These are phyloP conservation scores for Naematelia encephala DNA, from an alignment of 768 basidiomycete genomes.

Conservation along the genomic window DNA sequence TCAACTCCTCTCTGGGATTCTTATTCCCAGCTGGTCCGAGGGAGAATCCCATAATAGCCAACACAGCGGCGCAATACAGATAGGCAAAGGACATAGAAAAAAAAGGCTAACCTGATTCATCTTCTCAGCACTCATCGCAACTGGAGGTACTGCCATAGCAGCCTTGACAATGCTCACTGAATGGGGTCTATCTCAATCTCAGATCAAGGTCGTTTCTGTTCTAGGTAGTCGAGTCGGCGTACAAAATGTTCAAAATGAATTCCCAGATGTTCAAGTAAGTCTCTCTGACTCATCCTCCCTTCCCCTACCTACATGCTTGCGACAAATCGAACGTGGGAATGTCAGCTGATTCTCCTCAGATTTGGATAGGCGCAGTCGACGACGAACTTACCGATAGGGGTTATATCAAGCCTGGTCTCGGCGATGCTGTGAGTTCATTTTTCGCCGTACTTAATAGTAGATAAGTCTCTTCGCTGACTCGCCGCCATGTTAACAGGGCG, in stretches of 20 bases:
- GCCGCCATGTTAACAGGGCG: slow-evolving; percentile 58
- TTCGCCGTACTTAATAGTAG: neutral
- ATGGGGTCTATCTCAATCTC: slow-evolving; percentile 56
- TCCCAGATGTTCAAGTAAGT: slow-evolving; percentile 75
- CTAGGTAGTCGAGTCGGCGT: slow-evolving; percentile 76
- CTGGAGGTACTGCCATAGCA: slow-evolving; percentile 85
- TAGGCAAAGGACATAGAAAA: no score
- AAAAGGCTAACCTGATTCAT: no score
- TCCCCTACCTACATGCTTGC: neutral
- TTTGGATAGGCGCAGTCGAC: slow-evolving; percentile 84
- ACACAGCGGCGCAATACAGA: no score
- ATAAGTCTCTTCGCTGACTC: no score
- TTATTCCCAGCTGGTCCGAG: no score
- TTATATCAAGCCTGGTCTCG: slow-evolving; percentile 82
- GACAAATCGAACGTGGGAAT: neutral
- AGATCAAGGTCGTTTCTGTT: slow-evolving; percentile 77
- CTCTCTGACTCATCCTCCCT: neutral
- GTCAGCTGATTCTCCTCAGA: slow-evolving; percentile 53
- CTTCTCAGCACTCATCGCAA: slow-evolving; percentile 66
- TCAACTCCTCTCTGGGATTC: no score
- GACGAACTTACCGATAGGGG: slow-evolving; percentile 67
- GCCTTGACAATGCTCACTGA: slow-evolving; percentile 65
- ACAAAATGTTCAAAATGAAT: slow-evolving; percentile 60
- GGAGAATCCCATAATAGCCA: no score
- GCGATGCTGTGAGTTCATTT: slow-evolving; percentile 60